A percentile compares a stretch with the other conserved stretches of the same genome.
These are phyloP conservation scores for Trichoderma endophyticum DNA, from an alignment of 2,329 filamentous ascomycete genomes.

Conservation along the genomic window DNA sequence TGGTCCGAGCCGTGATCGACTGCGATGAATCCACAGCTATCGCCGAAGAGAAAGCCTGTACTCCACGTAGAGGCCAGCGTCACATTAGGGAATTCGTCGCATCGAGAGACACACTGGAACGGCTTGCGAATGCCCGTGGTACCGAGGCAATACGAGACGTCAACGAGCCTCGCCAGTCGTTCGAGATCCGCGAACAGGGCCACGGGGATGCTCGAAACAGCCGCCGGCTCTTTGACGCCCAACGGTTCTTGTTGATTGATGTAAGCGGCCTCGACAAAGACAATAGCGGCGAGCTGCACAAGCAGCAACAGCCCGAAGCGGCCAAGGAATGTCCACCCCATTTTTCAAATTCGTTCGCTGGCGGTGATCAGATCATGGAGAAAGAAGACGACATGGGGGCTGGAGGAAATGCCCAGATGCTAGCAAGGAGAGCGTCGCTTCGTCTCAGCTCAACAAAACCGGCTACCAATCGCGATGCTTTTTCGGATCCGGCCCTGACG, in stretches of 20 bases:
- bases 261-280: conserved; percentile 2
- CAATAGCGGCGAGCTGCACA: background rate
- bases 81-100: conserved; percentile 76
- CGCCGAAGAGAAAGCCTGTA: conserved; percentile 79
- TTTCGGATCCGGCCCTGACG: background rate
- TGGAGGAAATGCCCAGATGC: background rate
- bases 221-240: background rate
- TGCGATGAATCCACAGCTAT: conserved; percentile 91
- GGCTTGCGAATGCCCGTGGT: conserved; percentile 76
- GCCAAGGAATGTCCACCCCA: conserved; percentile 4
- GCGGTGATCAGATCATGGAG: conserved; percentile 10
- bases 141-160: conserved; percentile 92
- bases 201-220: conserved; percentile 46
- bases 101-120: conserved; percentile 82
- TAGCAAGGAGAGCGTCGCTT: background rate
- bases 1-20: conserved; percentile 59
- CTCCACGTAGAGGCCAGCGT: conserved; percentile 84
- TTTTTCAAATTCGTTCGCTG: conserved; percentile 1
- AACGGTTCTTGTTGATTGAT: conserved; percentile 11
- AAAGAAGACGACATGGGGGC: background rate
- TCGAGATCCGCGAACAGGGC: conserved; percentile 77
- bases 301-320: conserved; percentile 8
- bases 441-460: background rate
- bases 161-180: conserved; percentile 84
- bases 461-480: background rate